Evolutionary conservation across 768 basidiomycete genomes (phyloP).

Genomic region (Nidularia pulvinata): DNA sequence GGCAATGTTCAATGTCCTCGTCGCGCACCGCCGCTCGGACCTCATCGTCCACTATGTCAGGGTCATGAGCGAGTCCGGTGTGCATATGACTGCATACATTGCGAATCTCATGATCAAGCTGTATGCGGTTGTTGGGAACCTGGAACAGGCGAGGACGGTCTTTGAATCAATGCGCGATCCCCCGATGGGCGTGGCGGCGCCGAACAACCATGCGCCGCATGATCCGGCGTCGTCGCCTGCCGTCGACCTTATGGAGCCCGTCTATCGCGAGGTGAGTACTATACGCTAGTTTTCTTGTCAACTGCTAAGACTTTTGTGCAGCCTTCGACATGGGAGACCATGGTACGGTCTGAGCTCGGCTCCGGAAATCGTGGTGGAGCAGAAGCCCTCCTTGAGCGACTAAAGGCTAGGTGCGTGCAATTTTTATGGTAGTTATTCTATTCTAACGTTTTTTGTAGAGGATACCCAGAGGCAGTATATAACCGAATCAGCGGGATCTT

Average conservation of each 20-base stretch:
- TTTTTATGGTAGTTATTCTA: no score
- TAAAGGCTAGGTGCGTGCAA: conserved; percentile 64
- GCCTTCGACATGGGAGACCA: conserved; percentile 95
- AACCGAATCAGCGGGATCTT: conserved; percentile 81
- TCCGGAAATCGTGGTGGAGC: conserved; percentile 75
- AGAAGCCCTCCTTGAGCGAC: conserved; percentile 61
- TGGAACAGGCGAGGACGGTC: conserved; percentile 70
- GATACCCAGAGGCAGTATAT: conserved; percentile 78
- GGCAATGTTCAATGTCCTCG: conserved; percentile 84
- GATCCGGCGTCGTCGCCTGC: conserved; percentile 32
- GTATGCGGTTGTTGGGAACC: conserved; percentile 62
- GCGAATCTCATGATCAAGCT: conserved; percentile 84
- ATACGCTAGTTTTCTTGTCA: not conserved
- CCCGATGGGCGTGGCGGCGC: conserved; percentile 80
- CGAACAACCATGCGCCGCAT: conserved; percentile 85
- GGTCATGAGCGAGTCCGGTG: conserved; percentile 58
- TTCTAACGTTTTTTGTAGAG: conserved; percentile 29
- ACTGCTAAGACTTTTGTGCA: conserved; percentile 17
- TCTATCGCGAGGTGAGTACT: conserved; percentile 76
- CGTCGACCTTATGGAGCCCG: conserved; percentile 51
- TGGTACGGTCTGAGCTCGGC: conserved; percentile 91
- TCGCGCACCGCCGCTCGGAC: conserved; percentile 77
- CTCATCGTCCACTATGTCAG: conserved; percentile 68
- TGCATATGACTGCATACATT: conserved; percentile 95
- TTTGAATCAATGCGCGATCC: conserved; percentile 87